Evolutionary conservation across 306 rosid genomes (phyloP).

Genomic region (Prunus mongolica): DNA sequence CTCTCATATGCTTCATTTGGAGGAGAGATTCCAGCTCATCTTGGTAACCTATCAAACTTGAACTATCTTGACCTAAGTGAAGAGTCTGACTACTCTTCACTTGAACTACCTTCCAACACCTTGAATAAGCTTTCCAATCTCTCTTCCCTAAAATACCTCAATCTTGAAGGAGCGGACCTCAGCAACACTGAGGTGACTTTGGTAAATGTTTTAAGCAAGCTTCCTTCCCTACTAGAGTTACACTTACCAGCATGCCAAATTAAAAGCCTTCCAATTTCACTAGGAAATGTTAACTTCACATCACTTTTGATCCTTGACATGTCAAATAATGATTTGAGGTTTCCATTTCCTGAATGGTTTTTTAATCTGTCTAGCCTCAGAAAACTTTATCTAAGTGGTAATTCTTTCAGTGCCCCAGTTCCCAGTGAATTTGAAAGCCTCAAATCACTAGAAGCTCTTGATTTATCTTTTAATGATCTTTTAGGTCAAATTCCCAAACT

Average conservation of each 20-base stretch:
- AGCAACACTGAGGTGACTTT: no score
- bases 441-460: neutral
- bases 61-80: constrained; percentile 17
- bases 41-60: constrained; percentile 2
- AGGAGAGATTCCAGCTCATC: constrained; percentile 3
- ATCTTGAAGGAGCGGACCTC: no score
- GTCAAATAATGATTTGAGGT: no score
- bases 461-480: neutral
- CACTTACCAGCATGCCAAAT: no score
- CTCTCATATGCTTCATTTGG: constrained; percentile 30
- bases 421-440: neutral
- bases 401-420: neutral
- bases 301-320: no score
- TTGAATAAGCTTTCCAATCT: neutral
- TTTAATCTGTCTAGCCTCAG: constrained; percentile 19
- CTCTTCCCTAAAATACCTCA: no score
- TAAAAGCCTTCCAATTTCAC: no score
- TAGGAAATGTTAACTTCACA: no score
- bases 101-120: neutral
- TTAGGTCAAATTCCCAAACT: neutral
- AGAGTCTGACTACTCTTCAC: neutral
- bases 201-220: no score
- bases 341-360: constrained; percentile 20
- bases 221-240: no score
- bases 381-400: neutral